phyloP scores from a whole-genome alignment of 306 rosid species.

The Dryas alaskensis region DNA sequence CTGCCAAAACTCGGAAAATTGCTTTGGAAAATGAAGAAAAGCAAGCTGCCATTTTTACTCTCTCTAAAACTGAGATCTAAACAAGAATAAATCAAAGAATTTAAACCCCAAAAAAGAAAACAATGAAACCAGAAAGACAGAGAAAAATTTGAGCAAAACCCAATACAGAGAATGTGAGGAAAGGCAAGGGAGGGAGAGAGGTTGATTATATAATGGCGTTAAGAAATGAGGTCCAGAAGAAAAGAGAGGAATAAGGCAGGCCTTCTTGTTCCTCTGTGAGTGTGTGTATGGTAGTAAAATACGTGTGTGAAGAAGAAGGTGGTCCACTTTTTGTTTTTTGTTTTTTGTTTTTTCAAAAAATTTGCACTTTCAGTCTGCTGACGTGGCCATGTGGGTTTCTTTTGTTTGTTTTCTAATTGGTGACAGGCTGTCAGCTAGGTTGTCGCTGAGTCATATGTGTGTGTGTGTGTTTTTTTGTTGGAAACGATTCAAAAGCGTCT shows the following conservation, averaged over 20 bases:
- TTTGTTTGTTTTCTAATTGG: neutral
- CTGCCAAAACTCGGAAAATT: conserved; percentile 25
- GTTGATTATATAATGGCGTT: conserved; percentile 6
- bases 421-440: conserved; percentile 17
- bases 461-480: neutral
- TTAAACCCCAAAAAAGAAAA: neutral
- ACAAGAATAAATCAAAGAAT: neutral
- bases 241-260: conserved; percentile 21
- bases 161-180: neutral
- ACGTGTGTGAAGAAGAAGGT: too few relatives aligned
- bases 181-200: neutral
- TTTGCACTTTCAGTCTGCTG: neutral
- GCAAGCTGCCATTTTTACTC: conserved; percentile 35
- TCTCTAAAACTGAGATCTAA: neutral
- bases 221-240: neutral
- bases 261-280: neutral
- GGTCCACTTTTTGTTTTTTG: neutral
- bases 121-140: neutral
- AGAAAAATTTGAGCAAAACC: neutral
- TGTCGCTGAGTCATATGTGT: neutral
- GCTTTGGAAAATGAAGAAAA: conserved; percentile 26
- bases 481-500: neutral
- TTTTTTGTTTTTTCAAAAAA: neutral
- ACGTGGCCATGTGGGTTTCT: conserved; percentile 15
- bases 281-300: too few relatives aligned